These are phyloP conservation scores for Saccharomycopsis microspora DNA, from an alignment of 805 yeast genomes.

Conservation along the genomic window DNA sequence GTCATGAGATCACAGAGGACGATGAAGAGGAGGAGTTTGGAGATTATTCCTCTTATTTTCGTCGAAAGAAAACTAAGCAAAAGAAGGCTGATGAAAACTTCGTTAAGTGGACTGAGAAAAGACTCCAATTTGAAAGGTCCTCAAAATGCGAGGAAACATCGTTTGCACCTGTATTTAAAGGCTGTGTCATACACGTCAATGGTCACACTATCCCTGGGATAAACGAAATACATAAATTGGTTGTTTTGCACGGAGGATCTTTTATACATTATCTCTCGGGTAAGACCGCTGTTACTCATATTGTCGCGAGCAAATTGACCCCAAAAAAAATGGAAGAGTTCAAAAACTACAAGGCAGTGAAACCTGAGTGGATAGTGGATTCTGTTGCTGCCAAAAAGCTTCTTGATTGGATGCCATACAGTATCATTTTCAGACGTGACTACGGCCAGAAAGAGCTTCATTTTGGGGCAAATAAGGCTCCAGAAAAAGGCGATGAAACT, in stretches of 20 bases:
- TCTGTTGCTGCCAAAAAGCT: constrained; percentile 37
- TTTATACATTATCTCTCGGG: constrained; percentile 58
- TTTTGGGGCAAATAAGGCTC: constrained; percentile 14
- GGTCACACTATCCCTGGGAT: constrained; percentile 85
- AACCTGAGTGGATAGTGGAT: constrained; percentile 73
- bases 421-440: constrained; percentile 36
- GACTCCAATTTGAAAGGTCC: constrained; percentile 19
- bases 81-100: constrained; percentile 43
- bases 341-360: constrained; percentile 60
- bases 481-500: background rate
- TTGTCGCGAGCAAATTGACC: constrained; percentile 69
- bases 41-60: constrained; percentile 55
- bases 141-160: constrained; percentile 1
- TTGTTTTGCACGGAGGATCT: constrained; percentile 71
- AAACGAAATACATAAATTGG: constrained; percentile 54
- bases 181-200: constrained; percentile 67
- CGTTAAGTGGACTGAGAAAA: constrained; percentile 34
- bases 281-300: constrained; percentile 73
- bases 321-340: constrained; percentile 62
- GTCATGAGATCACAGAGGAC: background rate
- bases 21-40: constrained; percentile 33
- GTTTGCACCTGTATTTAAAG: constrained; percentile 35
- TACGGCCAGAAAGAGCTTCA: constrained; percentile 41
- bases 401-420: constrained; percentile 63
- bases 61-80: constrained; percentile 49